Base-by-base conservation (phyloP, 176 grass and related monocot species). In the bread wheat (Triticum aestivum) region DNA sequence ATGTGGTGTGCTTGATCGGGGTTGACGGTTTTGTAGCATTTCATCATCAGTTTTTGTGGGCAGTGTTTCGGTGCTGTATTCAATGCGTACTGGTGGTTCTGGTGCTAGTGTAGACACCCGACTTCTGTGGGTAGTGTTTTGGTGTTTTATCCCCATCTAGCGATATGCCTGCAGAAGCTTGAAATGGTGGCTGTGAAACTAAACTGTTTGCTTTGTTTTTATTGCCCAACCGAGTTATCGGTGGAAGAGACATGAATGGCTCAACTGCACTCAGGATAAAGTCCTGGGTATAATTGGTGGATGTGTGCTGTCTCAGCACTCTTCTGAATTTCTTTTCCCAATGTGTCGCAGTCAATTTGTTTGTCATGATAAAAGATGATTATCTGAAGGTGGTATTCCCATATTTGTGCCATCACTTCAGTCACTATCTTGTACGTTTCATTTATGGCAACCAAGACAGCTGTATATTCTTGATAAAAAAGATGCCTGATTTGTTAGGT, bases 1-100 rank as follows among this genome's bases (percentile, higher is more conserved):
- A 85, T 88, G 77, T 81, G 89, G 76, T 30, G 11, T 81, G 82
- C 77, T 87, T 47, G 32, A 84, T 84, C 75, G 38, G 15, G 32
- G 61, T 39, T 81, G 81, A 84, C 61, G 24, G 34, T 38, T 87
- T 79, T 29, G 42, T 71, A 35, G 61, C 80, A 37, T 45, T 35
- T 35, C 58, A 67, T 66, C 41, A 79, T 68, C 80, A 47, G 7
- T 21, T 75, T 79, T 83, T 66, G 35, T 83, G 67, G 32, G 24
- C n/a, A 34, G 1, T 70, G 77, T 32, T 72, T 63, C n/a, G 3
- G 30, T 33, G 13, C 44, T 80, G 27, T 69, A 70, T 45, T 75
- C 58, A 89, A 75, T 80, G 58, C 54, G 24, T n/a, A 14, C 45
- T 68, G 84, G 24, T 27, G 26, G 65, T 65, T 72, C 51, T 44